phyloP scores from a whole-genome alignment of 140 eudicot species.

The Flaveria floridana region DNA sequence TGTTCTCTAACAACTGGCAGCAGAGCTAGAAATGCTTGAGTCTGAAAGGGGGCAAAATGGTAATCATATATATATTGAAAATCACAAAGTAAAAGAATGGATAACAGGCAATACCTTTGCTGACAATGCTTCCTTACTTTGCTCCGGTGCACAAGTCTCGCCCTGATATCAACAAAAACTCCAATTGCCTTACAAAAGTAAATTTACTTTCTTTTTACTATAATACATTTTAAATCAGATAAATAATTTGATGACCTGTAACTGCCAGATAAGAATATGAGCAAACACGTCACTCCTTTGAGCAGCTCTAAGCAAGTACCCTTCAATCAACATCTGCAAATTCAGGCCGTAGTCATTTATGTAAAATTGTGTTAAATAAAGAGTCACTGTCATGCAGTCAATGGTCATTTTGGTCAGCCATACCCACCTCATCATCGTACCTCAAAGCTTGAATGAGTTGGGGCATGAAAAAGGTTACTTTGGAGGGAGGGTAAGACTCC shows the following conservation, averaged over 20 bases:
- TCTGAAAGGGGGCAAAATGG: slow-evolving; percentile 43
- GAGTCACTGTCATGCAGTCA: slow-evolving; percentile 14
- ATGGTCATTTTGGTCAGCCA: background rate
- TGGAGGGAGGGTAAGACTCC: slow-evolving; percentile 93
- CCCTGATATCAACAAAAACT: slow-evolving; percentile 54
- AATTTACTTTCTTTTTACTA: slow-evolving; percentile 18
- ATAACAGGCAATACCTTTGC: slow-evolving; percentile 52
- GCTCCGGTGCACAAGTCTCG: slow-evolving; percentile 80
- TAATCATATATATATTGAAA: background rate
- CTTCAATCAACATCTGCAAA: slow-evolving; percentile 85
- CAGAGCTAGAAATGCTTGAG: slow-evolving; percentile 56
- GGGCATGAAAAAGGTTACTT: slow-evolving; percentile 99
- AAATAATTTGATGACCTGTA: slow-evolving; percentile 58
- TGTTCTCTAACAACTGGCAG: slow-evolving; percentile 77
- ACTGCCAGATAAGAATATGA: slow-evolving; percentile 96
- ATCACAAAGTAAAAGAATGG: slow-evolving; percentile 4
- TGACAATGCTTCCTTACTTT: slow-evolving; percentile 59
- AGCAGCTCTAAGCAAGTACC: slow-evolving; percentile 96
- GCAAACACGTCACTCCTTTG: slow-evolving; percentile 96
- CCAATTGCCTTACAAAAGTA: slow-evolving; percentile 23
- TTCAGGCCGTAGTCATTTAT: slow-evolving; percentile 22
- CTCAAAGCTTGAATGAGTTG: slow-evolving; percentile 91
- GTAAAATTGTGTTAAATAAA: slow-evolving; percentile 19
- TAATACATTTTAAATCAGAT: background rate
- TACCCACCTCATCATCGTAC: slow-evolving; percentile 82